Percentiles rank a stretch among this genome's conserved stretches.
Conservation (phyloP, 169 alveolate species). For the Plasmodium adleri region DNA sequence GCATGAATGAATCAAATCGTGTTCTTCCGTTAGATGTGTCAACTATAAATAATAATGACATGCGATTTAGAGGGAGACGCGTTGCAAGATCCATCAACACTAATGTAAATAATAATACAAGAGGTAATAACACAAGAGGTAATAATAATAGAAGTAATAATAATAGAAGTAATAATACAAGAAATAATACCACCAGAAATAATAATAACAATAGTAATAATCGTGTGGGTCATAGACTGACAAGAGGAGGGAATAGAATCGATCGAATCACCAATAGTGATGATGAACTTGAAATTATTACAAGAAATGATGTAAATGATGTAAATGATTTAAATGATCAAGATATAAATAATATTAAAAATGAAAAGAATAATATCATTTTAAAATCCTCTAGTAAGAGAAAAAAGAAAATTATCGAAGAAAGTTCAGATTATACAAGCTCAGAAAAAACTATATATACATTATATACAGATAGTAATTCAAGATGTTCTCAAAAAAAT, state of each 20-base stretch:
- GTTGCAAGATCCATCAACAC: background rate
- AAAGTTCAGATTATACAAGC: slow-evolving; percentile 46
- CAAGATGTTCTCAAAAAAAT: slow-evolving; percentile 14
- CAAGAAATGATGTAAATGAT: too few species aligned
- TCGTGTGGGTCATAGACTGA: too few species aligned
- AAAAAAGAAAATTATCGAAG: slow-evolving; percentile 37
- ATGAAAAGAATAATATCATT: background rate
- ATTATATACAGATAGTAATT: slow-evolving; percentile 51
- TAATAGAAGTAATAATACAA: background rate
- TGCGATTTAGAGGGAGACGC: background rate
- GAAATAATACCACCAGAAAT: background rate
- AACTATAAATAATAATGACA: too few species aligned
- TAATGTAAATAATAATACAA: background rate
- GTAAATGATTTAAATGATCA: background rate
- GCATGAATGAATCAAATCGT: background rate
- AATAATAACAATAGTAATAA: background rate
- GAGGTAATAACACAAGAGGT: background rate
- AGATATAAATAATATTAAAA: background rate
- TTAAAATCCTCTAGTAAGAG: background rate
- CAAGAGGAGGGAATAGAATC: too few species aligned
- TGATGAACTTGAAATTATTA: too few species aligned
- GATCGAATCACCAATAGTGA: too few species aligned
- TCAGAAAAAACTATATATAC: slow-evolving; percentile 55
- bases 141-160: background rate
- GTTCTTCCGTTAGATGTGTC: background rate